Evolutionary conservation across 805 yeast genomes (phyloP).

Genomic region (Yarrowia divulgata): DNA sequence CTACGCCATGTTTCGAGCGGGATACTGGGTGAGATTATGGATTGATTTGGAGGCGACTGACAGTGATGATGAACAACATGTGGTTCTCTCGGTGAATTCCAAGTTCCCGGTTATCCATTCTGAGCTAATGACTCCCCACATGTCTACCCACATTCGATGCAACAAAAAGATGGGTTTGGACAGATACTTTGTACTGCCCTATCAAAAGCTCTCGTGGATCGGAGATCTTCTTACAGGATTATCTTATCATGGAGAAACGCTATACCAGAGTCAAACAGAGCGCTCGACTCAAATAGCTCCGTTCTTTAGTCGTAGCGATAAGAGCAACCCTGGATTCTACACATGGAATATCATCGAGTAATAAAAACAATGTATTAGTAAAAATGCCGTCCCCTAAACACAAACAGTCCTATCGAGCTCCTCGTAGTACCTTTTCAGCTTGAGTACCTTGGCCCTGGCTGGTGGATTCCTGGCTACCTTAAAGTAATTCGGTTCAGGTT

Average conservation of each 20-base stretch:
- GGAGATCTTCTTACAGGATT: not conserved
- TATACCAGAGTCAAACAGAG: not conserved
- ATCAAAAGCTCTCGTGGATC: not conserved
- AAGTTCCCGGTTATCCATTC: not conserved
- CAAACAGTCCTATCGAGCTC: constrained; percentile 2
- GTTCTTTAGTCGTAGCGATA: not conserved
- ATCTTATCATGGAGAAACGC: not conserved
- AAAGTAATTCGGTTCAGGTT: constrained; percentile 30
- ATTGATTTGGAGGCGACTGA: not conserved
- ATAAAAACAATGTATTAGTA: too few species aligned
- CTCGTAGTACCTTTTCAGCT: constrained; percentile 22
- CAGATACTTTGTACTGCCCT: not conserved
- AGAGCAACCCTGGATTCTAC: not conserved
- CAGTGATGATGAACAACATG: not conserved
- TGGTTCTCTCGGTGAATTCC: not conserved
- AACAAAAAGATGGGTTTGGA: not conserved
- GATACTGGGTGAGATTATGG: not conserved
- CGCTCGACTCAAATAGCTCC: not conserved
- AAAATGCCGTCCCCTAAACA: constrained; percentile 41
- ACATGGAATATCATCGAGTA: not conserved
- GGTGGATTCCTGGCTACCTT: constrained; percentile 21
- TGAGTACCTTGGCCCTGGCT: constrained; percentile 34
- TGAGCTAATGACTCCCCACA: not conserved
- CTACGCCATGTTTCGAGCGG: not conserved
- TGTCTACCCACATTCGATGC: not conserved